Conservation (phyloP, 1,139 yeast genomes). For the Spathaspora jeffriesii region DNA sequence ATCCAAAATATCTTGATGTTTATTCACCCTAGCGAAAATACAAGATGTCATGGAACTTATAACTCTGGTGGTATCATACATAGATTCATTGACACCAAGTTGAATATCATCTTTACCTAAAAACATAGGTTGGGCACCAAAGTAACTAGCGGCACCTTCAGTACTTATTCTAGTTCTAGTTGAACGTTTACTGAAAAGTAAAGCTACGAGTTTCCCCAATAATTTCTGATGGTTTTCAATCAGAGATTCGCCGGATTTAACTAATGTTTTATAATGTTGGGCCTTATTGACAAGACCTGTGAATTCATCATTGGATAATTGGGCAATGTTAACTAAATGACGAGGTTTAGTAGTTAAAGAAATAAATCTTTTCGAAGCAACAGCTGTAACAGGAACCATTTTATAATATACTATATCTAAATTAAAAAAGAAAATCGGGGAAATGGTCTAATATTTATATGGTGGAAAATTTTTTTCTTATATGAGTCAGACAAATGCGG, state of each 20-base stretch:
- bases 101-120: slow-evolving; percentile 96
- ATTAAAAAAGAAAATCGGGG: neutral
- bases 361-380: slow-evolving; percentile 11
- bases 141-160: slow-evolving; percentile 91
- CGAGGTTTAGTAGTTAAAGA: slow-evolving; percentile 37
- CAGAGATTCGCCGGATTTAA: slow-evolving; percentile 52
- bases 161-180: slow-evolving; percentile 94
- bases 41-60: slow-evolving; percentile 95
- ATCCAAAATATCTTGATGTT: slow-evolving; percentile 79
- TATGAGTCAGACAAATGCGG: slow-evolving; percentile 12
- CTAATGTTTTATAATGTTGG: slow-evolving; percentile 53
- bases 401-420: neutral
- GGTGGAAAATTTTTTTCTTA: slow-evolving; percentile 9
- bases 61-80: slow-evolving; percentile 85
- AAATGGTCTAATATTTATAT: slow-evolving; percentile 4
- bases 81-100: slow-evolving; percentile 89
- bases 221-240: slow-evolving; percentile 56
- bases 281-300: slow-evolving; percentile 69
- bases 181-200: slow-evolving; percentile 86
- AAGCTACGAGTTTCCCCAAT: slow-evolving; percentile 78
- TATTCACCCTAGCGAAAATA: slow-evolving; percentile 92
- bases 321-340: slow-evolving; percentile 80
- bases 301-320: slow-evolving; percentile 71
- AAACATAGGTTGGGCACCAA: slow-evolving; percentile 97
- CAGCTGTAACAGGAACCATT: slow-evolving; percentile 12